Evolutionary conservation across 2,329 filamentous ascomycete genomes (phyloP).

Genomic region (Hypoxylon sp.): DNA sequence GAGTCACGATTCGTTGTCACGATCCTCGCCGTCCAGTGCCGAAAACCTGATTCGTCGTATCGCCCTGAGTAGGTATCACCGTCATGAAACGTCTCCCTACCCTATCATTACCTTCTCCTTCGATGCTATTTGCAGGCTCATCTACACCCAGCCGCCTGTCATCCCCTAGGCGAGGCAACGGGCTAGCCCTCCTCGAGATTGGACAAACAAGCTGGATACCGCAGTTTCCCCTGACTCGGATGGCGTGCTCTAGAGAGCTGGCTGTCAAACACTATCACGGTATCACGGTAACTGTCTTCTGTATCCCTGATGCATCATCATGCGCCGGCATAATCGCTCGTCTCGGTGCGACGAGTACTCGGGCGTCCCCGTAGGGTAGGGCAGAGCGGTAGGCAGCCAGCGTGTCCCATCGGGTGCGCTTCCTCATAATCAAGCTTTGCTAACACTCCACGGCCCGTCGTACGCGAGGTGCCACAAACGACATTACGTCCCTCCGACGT

Average conservation of each 20-base stretch:
- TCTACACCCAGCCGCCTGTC: background rate
- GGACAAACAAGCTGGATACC: constrained; percentile 8
- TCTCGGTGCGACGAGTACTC: constrained; percentile 25
- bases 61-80: constrained; percentile 22
- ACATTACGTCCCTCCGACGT: constrained; percentile 29
- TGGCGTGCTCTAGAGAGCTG: constrained; percentile 18
- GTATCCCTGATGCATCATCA: constrained; percentile 13
- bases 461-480: constrained; percentile 22
- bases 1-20: constrained; percentile 5
- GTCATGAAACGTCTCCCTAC: constrained; percentile 23
- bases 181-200: constrained; percentile 12
- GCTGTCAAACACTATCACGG: constrained; percentile 18
- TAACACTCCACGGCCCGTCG: constrained; percentile 27
- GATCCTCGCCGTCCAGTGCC: constrained; percentile 9
- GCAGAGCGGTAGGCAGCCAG: background rate
- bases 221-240: constrained; percentile 17
- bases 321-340: constrained; percentile 4
- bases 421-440: background rate
- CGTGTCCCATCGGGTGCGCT: background rate
- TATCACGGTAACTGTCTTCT: constrained; percentile 14
- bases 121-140: constrained; percentile 5
- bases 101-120: background rate
- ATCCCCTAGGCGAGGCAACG: constrained; percentile 1
- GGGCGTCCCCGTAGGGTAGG: constrained; percentile 19
- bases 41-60: constrained; percentile 30